Evolutionary conservation across 2,329 filamentous ascomycete species (phyloP).

Genomic region (Diaporthe sp.): DNA sequence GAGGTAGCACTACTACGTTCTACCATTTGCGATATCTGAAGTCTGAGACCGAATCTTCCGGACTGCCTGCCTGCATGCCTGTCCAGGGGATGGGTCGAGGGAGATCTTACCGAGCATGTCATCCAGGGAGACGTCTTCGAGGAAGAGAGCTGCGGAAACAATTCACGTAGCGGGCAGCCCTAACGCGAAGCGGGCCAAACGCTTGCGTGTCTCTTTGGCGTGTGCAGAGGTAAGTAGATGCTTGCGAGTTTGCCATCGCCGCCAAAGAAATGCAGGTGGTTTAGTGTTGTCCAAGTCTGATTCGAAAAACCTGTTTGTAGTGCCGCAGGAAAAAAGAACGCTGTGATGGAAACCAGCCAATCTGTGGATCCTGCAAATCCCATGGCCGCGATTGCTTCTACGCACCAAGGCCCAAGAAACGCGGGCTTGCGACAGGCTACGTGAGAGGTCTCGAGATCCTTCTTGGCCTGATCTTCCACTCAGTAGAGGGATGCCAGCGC

Average conservation of each 20-base stretch:
- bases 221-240: slow-evolving; percentile 3
- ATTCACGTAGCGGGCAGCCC: neutral
- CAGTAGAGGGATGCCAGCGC: neutral
- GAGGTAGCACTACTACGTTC: neutral
- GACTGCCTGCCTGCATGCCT: neutral
- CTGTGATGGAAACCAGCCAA: neutral
- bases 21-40: neutral
- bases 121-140: neutral
- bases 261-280: neutral
- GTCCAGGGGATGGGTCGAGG: neutral
- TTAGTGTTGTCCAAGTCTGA: neutral
- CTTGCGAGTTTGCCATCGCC: neutral
- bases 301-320: slow-evolving; percentile 39
- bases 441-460: slow-evolving; percentile 11
- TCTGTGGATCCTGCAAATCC: slow-evolving; percentile 4
- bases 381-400: slow-evolving; percentile 18
- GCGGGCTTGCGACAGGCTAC: slow-evolving; percentile 11
- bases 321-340: slow-evolving; percentile 22
- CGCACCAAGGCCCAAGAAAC: slow-evolving; percentile 7
- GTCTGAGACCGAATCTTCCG: neutral
- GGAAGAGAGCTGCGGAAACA: slow-evolving; percentile 10
- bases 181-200: neutral
- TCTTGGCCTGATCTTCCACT: slow-evolving; percentile 4
- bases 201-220: neutral
- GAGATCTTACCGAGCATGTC: neutral